Evolutionary conservation across 177 flowering plant species (phyloP).

Genomic region (Vitis hybrid): DNA sequence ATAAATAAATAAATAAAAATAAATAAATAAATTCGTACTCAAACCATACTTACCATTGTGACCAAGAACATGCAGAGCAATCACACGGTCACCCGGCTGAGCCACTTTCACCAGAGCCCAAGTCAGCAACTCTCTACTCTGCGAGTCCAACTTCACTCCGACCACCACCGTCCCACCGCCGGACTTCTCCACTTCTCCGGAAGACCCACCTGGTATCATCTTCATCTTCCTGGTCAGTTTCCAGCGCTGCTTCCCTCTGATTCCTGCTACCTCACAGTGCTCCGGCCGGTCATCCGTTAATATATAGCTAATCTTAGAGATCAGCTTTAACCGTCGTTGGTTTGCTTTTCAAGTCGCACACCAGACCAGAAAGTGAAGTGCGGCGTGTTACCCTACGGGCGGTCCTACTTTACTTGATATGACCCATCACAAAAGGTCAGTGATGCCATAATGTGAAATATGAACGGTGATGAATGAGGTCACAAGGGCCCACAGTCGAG

Average conservation of each 20-base stretch:
- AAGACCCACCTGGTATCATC: slow-evolving; percentile 20
- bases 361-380: slow-evolving; percentile 22
- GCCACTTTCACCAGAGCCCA: slow-evolving; percentile 94
- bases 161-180: slow-evolving; percentile 71
- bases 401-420: background rate
- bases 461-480: too few species aligned
- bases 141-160: slow-evolving; percentile 74
- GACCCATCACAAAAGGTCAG: background rate
- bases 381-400: background rate
- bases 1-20: slow-evolving; percentile 1
- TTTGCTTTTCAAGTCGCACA: slow-evolving; percentile 34
- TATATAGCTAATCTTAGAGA: background rate
- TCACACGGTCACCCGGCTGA: slow-evolving; percentile 74
- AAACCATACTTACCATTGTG: slow-evolving; percentile 40
- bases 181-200: slow-evolving; percentile 26
- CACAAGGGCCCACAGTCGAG: too few species aligned
- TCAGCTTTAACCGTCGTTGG: slow-evolving; percentile 21
- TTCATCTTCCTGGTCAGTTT: slow-evolving; percentile 13
- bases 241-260: background rate
- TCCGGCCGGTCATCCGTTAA: slow-evolving; percentile 4
- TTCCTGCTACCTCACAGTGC: slow-evolving; percentile 1
- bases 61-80: slow-evolving; percentile 83
- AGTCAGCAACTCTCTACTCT: slow-evolving; percentile 85
- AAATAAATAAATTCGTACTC: background rate
- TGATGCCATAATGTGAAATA: too few species aligned